Percentiles rank a stretch among this genome's conserved stretches.
Evolutionary conservation across 495 filamentous ascomycete species (phyloP).

Genomic region (Pyrenula aspistea): DNA sequence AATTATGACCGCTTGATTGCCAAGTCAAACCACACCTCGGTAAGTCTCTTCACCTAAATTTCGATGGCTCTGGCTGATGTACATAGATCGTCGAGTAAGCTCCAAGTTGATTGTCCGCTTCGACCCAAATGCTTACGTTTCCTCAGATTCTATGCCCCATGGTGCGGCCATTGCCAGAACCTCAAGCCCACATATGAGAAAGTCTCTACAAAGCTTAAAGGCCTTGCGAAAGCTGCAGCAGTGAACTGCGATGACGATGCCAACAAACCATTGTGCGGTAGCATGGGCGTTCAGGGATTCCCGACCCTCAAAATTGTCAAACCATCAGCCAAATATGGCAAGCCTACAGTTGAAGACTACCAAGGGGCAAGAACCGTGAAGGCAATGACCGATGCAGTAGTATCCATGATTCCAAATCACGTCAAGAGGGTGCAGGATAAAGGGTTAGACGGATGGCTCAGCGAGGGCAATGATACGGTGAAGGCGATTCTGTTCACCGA

Average conservation of each 20-base stretch:
- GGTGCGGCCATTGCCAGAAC: constrained; percentile 94
- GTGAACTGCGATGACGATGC: constrained; percentile 91
- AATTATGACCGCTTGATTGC: constrained; percentile 76
- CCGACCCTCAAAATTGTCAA: constrained; percentile 91
- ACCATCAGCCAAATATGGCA: constrained; percentile 70
- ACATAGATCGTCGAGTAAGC: constrained; percentile 57
- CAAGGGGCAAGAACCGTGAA: constrained; percentile 70
- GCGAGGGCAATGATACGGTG: constrained; percentile 55
- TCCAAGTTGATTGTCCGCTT: constrained; percentile 8
- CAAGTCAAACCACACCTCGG: constrained; percentile 82
- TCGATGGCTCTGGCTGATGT: not conserved
- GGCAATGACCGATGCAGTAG: constrained; percentile 76
- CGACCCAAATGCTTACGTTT: constrained; percentile 4
- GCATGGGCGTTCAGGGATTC: constrained; percentile 89
- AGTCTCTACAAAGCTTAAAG: constrained; percentile 75
- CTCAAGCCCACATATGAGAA: constrained; percentile 95
- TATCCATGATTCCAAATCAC: constrained; percentile 80
- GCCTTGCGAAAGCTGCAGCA: constrained; percentile 86
- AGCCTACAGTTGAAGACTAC: constrained; percentile 87
- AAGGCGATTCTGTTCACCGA: constrained; percentile 93
- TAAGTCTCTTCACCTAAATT: constrained; percentile 30
- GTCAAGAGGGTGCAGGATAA: constrained; percentile 73
- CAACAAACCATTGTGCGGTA: constrained; percentile 82
- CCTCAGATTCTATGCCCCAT: constrained; percentile 82
- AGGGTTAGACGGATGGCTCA: constrained; percentile 65